phyloP scores from a whole-genome alignment of 192 early-diverging fungal species.

The Coemansia sp. region DNA sequence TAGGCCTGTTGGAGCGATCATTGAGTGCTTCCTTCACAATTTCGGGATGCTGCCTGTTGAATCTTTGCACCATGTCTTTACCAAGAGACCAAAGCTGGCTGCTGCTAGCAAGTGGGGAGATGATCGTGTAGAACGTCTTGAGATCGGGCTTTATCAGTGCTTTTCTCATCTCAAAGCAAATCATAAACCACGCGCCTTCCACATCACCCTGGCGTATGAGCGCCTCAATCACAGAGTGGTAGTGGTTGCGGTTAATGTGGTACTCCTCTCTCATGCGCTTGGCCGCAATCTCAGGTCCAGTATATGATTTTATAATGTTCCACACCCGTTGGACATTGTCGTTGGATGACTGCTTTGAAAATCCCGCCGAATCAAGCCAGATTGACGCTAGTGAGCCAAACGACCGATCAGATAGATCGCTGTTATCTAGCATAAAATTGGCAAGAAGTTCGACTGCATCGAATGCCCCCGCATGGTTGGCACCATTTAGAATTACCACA shows the following conservation, averaged over 20 bases:
- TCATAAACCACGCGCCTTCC: slow-evolving; percentile 38
- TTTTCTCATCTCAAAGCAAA: slow-evolving; percentile 40
- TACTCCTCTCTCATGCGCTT: slow-evolving; percentile 7
- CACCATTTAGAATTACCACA: slow-evolving; percentile 33
- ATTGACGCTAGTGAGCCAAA: slow-evolving; percentile 30
- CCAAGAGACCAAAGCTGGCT: slow-evolving; percentile 44
- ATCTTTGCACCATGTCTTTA: slow-evolving; percentile 41
- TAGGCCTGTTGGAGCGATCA: slow-evolving; percentile 28
- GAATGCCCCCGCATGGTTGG: slow-evolving; percentile 23
- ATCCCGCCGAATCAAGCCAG: slow-evolving; percentile 44
- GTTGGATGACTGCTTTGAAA: slow-evolving; percentile 12
- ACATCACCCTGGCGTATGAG: slow-evolving; percentile 47
- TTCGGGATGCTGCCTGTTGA: slow-evolving; percentile 26
- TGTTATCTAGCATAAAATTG: slow-evolving; percentile 26
- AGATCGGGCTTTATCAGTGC: slow-evolving; percentile 22
- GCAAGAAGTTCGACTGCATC: slow-evolving; percentile 39
- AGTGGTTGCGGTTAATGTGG: slow-evolving; percentile 38
- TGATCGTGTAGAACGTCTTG: slow-evolving; percentile 40
- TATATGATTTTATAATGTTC: slow-evolving; percentile 16
- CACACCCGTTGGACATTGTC: slow-evolving; percentile 35
- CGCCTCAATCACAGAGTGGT: slow-evolving; percentile 45
- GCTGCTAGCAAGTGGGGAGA: slow-evolving; percentile 35
- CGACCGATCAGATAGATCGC: slow-evolving; percentile 11
- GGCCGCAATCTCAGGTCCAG: slow-evolving; percentile 5
- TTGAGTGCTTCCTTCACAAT: slow-evolving; percentile 23